phyloP scores from a whole-genome alignment of 192 early-diverging fungal species.

The Coemansia sp. region DNA sequence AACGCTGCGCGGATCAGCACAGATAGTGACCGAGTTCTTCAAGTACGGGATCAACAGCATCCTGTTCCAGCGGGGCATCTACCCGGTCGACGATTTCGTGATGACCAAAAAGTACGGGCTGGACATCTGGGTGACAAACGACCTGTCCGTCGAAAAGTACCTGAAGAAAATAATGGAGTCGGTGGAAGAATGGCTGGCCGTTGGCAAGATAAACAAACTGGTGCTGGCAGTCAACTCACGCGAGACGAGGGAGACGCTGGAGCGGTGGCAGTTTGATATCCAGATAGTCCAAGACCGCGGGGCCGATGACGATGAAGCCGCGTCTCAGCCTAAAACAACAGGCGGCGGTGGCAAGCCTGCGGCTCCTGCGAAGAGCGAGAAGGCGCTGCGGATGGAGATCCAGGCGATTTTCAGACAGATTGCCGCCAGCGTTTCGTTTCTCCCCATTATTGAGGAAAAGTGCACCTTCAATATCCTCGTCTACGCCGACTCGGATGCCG shows the following conservation, averaged over 20 bases:
- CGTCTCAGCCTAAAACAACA: background rate
- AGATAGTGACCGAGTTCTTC: slow-evolving; percentile 88
- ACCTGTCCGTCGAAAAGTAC: slow-evolving; percentile 72
- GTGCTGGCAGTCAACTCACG: slow-evolving; percentile 86
- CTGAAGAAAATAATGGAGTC: slow-evolving; percentile 75
- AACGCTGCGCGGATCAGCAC: slow-evolving; percentile 81
- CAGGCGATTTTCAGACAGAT: slow-evolving; percentile 91
- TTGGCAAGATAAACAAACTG: slow-evolving; percentile 74
- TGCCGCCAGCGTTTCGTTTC: slow-evolving; percentile 83
- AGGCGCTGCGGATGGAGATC: slow-evolving; percentile 66
- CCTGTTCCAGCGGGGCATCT: slow-evolving; percentile 90
- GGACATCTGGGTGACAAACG: slow-evolving; percentile 74
- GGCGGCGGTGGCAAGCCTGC: slow-evolving; percentile 12
- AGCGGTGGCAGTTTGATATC: slow-evolving; percentile 96
- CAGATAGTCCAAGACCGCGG: slow-evolving; percentile 60
- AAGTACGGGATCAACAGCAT: slow-evolving; percentile 85
- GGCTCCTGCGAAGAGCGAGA: slow-evolving; percentile 45
- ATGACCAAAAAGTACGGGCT: slow-evolving; percentile 84
- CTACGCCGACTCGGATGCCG: slow-evolving; percentile 83
- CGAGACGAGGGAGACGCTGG: slow-evolving; percentile 78
- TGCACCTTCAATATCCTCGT: slow-evolving; percentile 92
- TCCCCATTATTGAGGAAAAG: slow-evolving; percentile 84
- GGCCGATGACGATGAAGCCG: background rate
- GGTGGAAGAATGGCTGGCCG: slow-evolving; percentile 78
- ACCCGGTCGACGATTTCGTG: slow-evolving; percentile 89